A percentile compares a stretch with the other conserved stretches of the same genome.
These are phyloP conservation scores for Penicillium coffeae DNA, from an alignment of 495 filamentous ascomycete species.

Conservation along the genomic window DNA sequence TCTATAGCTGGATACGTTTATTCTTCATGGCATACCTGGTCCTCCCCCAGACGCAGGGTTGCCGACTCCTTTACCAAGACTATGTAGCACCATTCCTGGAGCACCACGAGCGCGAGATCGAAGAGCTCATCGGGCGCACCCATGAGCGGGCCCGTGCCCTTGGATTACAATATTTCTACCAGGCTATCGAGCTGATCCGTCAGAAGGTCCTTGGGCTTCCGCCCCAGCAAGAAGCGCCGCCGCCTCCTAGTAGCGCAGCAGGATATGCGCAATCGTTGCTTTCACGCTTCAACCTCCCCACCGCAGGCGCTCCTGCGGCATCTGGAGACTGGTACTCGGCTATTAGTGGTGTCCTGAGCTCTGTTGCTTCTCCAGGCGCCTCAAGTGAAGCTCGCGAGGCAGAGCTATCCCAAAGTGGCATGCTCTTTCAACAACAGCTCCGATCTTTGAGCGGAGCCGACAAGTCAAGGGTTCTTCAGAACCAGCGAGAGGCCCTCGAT, in stretches of 20 bases:
- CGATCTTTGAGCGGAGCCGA: slow-evolving; percentile 53
- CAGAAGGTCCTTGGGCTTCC: slow-evolving; percentile 69
- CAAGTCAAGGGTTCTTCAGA: slow-evolving; percentile 63
- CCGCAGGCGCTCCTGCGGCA: slow-evolving; percentile 28
- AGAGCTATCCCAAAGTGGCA: slow-evolving; percentile 54
- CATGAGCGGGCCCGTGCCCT: slow-evolving; percentile 77
- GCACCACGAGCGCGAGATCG: slow-evolving; percentile 85
- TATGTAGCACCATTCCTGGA: slow-evolving; percentile 86
- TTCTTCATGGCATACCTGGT: slow-evolving; percentile 90
- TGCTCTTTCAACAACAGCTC: slow-evolving; percentile 64
- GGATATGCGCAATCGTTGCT: slow-evolving; percentile 78
- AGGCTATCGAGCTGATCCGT: slow-evolving; percentile 68
- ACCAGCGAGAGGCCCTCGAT: slow-evolving; percentile 69
- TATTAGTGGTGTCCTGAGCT: slow-evolving; percentile 63
- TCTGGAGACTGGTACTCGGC: slow-evolving; percentile 59
- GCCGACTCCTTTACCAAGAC: slow-evolving; percentile 73
- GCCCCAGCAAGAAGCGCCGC: slow-evolving; percentile 47
- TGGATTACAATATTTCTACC: slow-evolving; percentile 78
- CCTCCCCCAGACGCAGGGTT: slow-evolving; percentile 92
- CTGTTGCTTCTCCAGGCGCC: slow-evolving; percentile 38
- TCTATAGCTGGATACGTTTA: slow-evolving; percentile 91
- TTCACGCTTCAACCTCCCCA: slow-evolving; percentile 79
- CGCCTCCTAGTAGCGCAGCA: slow-evolving; percentile 46
- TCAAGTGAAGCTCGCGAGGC: slow-evolving; percentile 49
- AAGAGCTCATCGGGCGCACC: slow-evolving; percentile 75